These are phyloP conservation scores for Theileria parva DNA, from an alignment of 169 alveolate species.

Conservation along the genomic window DNA sequence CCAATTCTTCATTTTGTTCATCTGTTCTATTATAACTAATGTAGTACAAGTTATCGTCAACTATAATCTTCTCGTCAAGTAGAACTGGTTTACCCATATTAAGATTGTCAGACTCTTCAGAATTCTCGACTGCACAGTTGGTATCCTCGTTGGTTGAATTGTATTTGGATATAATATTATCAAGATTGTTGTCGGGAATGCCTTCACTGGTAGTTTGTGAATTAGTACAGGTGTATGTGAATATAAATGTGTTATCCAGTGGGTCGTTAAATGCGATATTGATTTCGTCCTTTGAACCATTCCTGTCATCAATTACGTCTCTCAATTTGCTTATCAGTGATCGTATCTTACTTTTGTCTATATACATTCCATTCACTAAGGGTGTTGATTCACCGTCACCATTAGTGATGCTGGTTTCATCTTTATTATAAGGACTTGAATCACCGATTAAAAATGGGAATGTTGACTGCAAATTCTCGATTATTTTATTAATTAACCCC, in stretches of 20 bases:
- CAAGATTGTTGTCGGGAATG: not conserved
- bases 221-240: not conserved
- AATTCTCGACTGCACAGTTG: not conserved
- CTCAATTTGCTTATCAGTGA: not conserved
- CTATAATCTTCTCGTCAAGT: not conserved
- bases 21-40: constrained; percentile 40
- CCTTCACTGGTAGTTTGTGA: not conserved
- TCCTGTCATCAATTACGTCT: not conserved
- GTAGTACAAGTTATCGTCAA: constrained; percentile 19
- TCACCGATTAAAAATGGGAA: constrained; percentile 93
- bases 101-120: not conserved
- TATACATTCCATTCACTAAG: not conserved
- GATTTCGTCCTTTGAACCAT: constrained; percentile 15
- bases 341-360: not conserved
- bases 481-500: constrained; percentile 87
- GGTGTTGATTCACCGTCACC: not conserved
- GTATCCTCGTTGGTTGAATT: not conserved
- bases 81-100: not conserved
- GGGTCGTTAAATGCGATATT: constrained; percentile 16
- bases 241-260: not conserved
- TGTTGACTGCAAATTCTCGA: constrained; percentile 79
- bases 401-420: not conserved
- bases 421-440: constrained; percentile 55
- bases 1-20: constrained; percentile 59
- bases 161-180: not conserved